Conservation (phyloP, 2,329 filamentous ascomycete genomes). For the Orbilia ellipsospora region DNA sequence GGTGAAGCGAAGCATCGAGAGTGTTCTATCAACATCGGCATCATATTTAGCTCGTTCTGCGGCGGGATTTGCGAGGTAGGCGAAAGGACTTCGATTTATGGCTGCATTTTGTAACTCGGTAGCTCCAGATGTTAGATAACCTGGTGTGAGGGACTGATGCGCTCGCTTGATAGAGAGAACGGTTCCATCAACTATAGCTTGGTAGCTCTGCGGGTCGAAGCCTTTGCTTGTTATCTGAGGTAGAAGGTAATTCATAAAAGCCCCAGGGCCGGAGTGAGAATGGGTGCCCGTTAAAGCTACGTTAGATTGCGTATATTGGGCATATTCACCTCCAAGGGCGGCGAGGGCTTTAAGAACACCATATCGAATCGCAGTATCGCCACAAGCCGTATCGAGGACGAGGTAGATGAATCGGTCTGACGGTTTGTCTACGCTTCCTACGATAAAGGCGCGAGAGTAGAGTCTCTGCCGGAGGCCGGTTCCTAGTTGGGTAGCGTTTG, state of each 20-base stretch:
- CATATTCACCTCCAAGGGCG: conserved; percentile 73
- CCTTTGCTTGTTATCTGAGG: conserved; percentile 90
- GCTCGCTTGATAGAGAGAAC: conserved; percentile 83
- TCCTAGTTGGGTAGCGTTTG: conserved; percentile 82
- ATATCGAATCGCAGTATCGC: conserved; percentile 86
- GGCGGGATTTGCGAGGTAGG: conserved; percentile 86
- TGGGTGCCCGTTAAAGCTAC: conserved; percentile 92
- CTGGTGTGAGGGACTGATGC: conserved; percentile 76
- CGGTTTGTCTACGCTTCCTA: conserved; percentile 74
- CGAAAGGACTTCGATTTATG: conserved; percentile 87
- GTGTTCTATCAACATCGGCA: conserved; percentile 61
- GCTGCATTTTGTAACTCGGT: conserved; percentile 79
- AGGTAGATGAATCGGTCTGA: conserved; percentile 84
- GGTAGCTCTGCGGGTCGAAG: conserved; percentile 86
- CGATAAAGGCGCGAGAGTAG: conserved; percentile 88
- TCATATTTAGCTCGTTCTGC: conserved; percentile 78
- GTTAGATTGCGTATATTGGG: conserved; percentile 79
- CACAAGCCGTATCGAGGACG: conserved; percentile 85
- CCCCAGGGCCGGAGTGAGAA: conserved; percentile 89
- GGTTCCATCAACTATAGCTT: conserved; percentile 87
- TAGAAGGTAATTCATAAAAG: conserved; percentile 93
- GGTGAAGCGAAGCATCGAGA: conserved; percentile 83
- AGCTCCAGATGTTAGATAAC: conserved; percentile 76
- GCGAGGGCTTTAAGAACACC: conserved; percentile 83
- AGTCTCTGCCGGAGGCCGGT: conserved; percentile 86